These are phyloP conservation scores for Lobulomyces angularis DNA, from an alignment of 192 early-diverging fungal genomes.

Conservation along the genomic window DNA sequence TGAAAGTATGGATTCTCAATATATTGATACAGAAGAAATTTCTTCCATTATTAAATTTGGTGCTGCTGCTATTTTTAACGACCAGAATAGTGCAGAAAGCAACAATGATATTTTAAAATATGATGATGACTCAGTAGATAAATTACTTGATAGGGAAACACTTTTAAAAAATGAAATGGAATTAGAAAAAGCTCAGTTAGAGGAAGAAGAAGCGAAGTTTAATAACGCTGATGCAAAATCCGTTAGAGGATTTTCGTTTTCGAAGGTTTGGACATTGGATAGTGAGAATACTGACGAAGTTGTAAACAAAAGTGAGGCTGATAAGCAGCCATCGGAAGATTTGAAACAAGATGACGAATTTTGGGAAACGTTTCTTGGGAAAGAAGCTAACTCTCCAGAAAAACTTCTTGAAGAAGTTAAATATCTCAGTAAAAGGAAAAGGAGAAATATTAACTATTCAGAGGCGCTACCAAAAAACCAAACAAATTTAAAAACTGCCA, in stretches of 20 bases:
- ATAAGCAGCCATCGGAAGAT: constrained; percentile 2
- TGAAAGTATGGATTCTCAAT: constrained; percentile 52
- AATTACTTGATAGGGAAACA: constrained; percentile 37
- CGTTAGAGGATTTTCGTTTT: constrained; percentile 41
- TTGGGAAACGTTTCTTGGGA: constrained; percentile 22
- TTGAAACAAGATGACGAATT: constrained; percentile 30
- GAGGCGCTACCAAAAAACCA: too few species aligned
- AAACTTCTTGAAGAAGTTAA: too few species aligned
- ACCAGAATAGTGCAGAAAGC: constrained; percentile 29
- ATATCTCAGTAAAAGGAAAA: too few species aligned
- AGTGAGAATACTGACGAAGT: constrained; percentile 12
- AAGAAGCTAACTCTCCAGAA: too few species aligned
- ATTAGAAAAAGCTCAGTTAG: constrained; percentile 18
- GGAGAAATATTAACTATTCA: too few species aligned
- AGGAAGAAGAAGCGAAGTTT: constrained; percentile 10
- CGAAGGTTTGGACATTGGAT: constrained; percentile 51
- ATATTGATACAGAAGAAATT: constrained; percentile 37
- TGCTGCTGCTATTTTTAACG: constrained; percentile 51
- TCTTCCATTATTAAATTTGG: constrained; percentile 57
- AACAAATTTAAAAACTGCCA: too few species aligned
- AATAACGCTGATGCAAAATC: constrained; percentile 7
- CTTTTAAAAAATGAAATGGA: constrained; percentile 13
- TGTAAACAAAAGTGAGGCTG: neutral
- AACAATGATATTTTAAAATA: constrained; percentile 30
- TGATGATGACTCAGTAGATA: constrained; percentile 43